Evolutionary conservation across 73 alveolate genomes (phyloP), one percentile per base, ranked within the genome.

Genomic region (Urostyla sp.): DNA sequence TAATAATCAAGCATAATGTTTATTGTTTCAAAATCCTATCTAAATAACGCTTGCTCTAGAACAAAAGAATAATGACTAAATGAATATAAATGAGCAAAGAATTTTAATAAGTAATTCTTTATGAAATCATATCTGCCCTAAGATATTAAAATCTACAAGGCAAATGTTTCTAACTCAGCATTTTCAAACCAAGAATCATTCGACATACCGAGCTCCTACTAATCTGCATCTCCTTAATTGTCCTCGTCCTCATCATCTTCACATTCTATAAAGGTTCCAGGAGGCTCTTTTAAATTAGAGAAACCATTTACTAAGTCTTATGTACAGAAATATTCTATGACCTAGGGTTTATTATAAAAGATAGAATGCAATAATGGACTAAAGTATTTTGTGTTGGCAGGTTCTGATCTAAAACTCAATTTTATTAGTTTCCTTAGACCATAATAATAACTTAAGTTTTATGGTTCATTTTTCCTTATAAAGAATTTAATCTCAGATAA

Each of bases 241-340:
- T 32, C 76, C 7, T 59, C 87, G 24, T 34, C 72, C 8, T 74
- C 76, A 13, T 57, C 79, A 28, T 75, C 87, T 48, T 75, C 78
- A 58, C 58, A 51, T 43, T 75, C 87, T 6, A 34, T 24, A 24
- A 21, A 57, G 0, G 87, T 58, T n/a, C 34, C 8, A 0, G 87
- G 87, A 2, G 87, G 87, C n/a, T 67, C 54, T 58, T 75, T 75
- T 18, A 45, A 52, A 0, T 30, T 58, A 38, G 46, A 37, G 30
- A 28, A 49, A 40, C 52, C 45, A 36, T 49, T 43, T 11, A 75
- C 43, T 13, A 75, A 16, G 13, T 50, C 87, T 1, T 60, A 36
- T 38, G 55, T 24, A 2, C 30, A 37, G 0, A 75, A 28, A 13
- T 32, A 13, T 37, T 58, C 60, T 11, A 67, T 0, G 20, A 43